Evolutionary conservation across 2,329 filamentous ascomycete species (phyloP).

Genomic region (Xylariaceae sp.): DNA sequence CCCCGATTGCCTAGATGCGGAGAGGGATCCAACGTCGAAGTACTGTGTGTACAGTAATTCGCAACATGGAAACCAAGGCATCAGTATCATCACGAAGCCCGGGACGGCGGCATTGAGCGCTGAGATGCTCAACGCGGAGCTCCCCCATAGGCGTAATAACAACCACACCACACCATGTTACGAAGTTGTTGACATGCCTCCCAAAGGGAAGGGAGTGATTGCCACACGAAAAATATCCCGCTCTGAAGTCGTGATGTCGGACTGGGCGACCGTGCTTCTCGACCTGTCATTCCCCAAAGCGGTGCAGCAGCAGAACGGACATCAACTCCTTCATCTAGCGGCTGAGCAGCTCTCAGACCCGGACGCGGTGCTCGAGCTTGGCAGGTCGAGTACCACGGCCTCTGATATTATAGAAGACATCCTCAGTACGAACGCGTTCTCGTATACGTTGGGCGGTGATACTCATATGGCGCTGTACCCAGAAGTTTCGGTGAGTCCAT

Average conservation of each 20-base stretch:
- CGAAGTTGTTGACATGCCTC: conserved; percentile 38
- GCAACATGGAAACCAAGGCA: conserved; percentile 38
- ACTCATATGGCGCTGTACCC: conserved; percentile 38
- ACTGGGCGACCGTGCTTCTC: conserved; percentile 44
- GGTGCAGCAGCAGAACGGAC: conserved; percentile 40
- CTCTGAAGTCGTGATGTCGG: conserved; percentile 47
- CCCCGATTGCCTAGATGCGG: conserved; percentile 30
- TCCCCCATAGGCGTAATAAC: conserved; percentile 7
- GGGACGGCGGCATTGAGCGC: conserved; percentile 42
- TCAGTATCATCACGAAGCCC: conserved; percentile 46
- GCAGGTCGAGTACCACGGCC: conserved; percentile 36
- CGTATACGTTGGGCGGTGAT: conserved; percentile 35
- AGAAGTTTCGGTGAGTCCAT: conserved; percentile 32
- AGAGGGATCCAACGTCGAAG: conserved; percentile 21
- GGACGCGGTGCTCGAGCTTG: conserved; percentile 38
- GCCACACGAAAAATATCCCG: conserved; percentile 43
- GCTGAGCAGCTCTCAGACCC: conserved; percentile 40
- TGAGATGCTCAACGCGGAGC: conserved; percentile 39
- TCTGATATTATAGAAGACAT: conserved; percentile 45
- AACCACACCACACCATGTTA: conserved; percentile 30
- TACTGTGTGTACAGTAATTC: conserved; percentile 40
- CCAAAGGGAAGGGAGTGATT: conserved; percentile 45
- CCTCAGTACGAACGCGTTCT: conserved; percentile 46
- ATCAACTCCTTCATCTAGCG: conserved; percentile 40
- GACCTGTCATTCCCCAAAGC: conserved; percentile 41